Evolutionary conservation across 106 monocot genomes (phyloP).

Genomic region (Ottelia alismoides): DNA sequence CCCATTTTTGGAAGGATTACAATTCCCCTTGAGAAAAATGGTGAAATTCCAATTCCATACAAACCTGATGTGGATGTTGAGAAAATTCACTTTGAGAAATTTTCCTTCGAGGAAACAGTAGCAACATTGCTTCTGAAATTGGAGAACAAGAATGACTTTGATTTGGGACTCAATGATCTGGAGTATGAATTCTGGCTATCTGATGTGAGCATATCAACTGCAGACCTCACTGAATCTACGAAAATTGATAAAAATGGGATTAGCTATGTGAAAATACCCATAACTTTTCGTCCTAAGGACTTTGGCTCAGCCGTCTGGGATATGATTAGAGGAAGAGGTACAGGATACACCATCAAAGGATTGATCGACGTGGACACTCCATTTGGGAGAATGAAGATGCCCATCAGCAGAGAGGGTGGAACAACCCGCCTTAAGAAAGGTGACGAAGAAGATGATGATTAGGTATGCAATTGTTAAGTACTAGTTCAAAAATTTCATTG

Average conservation of each 20-base stretch:
- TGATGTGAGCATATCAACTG: conserved; percentile 48
- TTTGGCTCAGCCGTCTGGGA: conserved; percentile 79
- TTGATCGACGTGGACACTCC: conserved; percentile 71
- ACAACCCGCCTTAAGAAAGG: conserved; percentile 54
- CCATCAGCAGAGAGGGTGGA: conserved; percentile 66
- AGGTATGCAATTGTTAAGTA: too few species aligned
- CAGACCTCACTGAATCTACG: conserved; percentile 38
- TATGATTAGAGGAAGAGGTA: conserved; percentile 72
- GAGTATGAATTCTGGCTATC: conserved; percentile 68
- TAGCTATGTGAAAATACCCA: conserved; percentile 40
- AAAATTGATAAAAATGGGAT: conserved; percentile 59
- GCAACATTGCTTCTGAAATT: conserved; percentile 54
- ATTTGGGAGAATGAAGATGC: conserved; percentile 77
- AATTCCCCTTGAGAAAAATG: conserved; percentile 53
- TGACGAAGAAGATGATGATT: conserved; percentile 40
- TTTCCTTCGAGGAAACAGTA: conserved; percentile 66
- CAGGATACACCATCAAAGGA: conserved; percentile 71
- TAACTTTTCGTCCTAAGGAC: conserved; percentile 64
- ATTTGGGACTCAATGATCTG: conserved; percentile 54
- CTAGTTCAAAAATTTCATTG: too few species aligned
- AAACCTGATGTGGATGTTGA: conserved; percentile 72
- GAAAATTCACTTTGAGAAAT: conserved; percentile 43
- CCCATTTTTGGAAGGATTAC: conserved; percentile 58
- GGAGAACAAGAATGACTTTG: conserved; percentile 89
- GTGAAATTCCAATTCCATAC: conserved; percentile 75